Conservation (phyloP, 129 eudicot genomes). For the Escallonia herrerae region DNA sequence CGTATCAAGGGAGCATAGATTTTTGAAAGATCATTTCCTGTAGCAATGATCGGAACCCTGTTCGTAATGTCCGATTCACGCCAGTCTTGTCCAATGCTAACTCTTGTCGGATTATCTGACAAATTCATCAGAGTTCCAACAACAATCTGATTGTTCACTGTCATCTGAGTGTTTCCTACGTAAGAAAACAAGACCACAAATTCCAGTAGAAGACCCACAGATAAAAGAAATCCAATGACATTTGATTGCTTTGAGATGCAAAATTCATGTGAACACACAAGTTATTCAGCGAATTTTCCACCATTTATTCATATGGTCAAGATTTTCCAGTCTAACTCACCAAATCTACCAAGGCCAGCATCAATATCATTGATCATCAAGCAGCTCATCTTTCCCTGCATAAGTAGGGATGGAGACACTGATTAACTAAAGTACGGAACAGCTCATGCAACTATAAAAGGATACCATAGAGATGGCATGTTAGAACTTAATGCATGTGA, state of each 20-base stretch:
- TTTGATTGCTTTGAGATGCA: too few species aligned
- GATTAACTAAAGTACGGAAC: not conserved
- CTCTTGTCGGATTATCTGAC: slow-evolving; percentile 93
- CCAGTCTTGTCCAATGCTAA: slow-evolving; percentile 95
- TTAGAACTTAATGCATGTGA: not conserved
- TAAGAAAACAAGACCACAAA: slow-evolving; percentile 15
- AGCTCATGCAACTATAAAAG: not conserved
- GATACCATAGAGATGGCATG: not conserved
- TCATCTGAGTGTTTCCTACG: slow-evolving; percentile 92
- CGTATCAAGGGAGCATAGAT: slow-evolving; percentile 94
- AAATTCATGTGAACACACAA: too few species aligned
- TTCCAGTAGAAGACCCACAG: slow-evolving; percentile 1
- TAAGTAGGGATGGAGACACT: slow-evolving; percentile 10
- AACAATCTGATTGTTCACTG: slow-evolving; percentile 96
- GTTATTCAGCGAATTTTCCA: slow-evolving; percentile 17
- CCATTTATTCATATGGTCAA: slow-evolving; percentile 27
- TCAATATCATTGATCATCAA: slow-evolving; percentile 93
- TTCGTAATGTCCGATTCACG: slow-evolving; percentile 69
- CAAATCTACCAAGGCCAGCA: slow-evolving; percentile 99
- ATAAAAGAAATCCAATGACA: not conserved
- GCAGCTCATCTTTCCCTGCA: slow-evolving; percentile 97
- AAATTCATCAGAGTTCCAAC: slow-evolving; percentile 92
- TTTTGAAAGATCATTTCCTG: slow-evolving; percentile 92
- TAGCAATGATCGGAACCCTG: slow-evolving; percentile 81
- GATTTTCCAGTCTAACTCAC: slow-evolving; percentile 54